Evolutionary conservation across 163 green algal genomes (phyloP).

Genomic region (Chloromonas sp.): DNA sequence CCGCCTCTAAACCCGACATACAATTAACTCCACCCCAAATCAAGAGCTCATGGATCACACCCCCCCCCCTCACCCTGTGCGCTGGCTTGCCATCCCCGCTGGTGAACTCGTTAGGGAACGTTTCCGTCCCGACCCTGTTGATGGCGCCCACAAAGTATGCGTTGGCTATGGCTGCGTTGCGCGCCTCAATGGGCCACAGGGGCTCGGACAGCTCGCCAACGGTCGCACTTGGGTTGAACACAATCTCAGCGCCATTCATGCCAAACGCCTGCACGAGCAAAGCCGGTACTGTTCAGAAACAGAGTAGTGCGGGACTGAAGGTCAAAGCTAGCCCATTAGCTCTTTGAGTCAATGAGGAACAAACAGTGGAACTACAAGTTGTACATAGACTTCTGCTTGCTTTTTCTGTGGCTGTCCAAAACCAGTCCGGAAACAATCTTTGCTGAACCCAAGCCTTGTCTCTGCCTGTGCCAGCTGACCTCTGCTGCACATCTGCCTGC

Average conservation of each 20-base stretch:
- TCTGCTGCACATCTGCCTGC: too few relatives aligned
- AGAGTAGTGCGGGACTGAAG: too few relatives aligned
- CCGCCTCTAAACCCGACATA: too few relatives aligned
- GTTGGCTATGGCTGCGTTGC: constrained; percentile 93
- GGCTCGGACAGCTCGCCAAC: constrained; percentile 71
- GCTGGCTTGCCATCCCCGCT: constrained; percentile 83
- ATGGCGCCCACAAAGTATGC: constrained; percentile 61
- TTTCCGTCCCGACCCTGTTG: constrained; percentile 93
- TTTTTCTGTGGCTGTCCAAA: too few relatives aligned
- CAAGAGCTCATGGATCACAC: too few relatives aligned
- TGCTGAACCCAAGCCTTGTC: not conserved
- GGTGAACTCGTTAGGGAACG: constrained; percentile 91
- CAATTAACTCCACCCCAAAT: too few relatives aligned
- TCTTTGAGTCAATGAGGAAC: too few relatives aligned
- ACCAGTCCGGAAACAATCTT: not conserved
- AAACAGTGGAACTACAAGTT: too few relatives aligned
- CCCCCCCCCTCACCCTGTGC: constrained; percentile 61
- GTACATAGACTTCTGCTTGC: too few relatives aligned
- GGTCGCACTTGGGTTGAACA: constrained; percentile 96
- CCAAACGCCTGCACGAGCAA: constrained; percentile 66
- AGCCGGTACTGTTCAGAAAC: too few relatives aligned
- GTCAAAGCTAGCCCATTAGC: too few relatives aligned
- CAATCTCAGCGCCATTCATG: constrained; percentile 93
- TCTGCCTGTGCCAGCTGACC: too few relatives aligned
- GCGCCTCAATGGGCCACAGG: constrained; percentile 88